Percentiles rank a stretch among this genome's conserved stretches.
These are phyloP conservation scores for Globisporangium alternatum DNA, from an alignment of 352 stramenopile genomes.

Conservation along the genomic window DNA sequence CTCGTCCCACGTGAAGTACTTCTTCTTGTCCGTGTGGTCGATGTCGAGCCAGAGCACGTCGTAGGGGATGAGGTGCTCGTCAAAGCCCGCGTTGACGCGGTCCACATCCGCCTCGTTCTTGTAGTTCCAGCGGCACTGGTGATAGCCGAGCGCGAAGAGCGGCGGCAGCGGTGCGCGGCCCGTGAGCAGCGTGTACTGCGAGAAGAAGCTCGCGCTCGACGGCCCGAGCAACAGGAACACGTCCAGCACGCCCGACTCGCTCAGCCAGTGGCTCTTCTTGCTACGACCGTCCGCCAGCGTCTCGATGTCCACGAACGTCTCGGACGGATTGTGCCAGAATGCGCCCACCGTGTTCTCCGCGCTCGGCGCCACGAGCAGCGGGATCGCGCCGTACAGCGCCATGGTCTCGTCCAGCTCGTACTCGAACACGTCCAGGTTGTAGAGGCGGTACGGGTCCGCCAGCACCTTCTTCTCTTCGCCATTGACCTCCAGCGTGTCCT, in stretches of 20 bases:
- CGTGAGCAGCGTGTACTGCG: conserved; percentile 93
- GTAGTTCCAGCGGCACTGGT: conserved; percentile 99
- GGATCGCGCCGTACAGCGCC: conserved; percentile 95
- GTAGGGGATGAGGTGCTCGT: conserved; percentile 98
- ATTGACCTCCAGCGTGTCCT: conserved; percentile 79
- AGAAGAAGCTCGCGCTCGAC: conserved; percentile 76
- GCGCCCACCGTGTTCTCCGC: conserved; percentile 86
- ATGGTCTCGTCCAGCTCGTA: conserved; percentile 99
- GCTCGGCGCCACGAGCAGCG: conserved; percentile 63
- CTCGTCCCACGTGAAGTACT: conserved; percentile 98
- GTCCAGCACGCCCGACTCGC: conserved; percentile 95
- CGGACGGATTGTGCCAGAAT: conserved; percentile 99
- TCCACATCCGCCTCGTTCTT: conserved; percentile 97
- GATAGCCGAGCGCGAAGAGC: conserved; percentile 97
- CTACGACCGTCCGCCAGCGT: conserved; percentile 34
- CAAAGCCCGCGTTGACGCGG: conserved; percentile 87
- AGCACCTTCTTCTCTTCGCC: conserved; percentile 30
- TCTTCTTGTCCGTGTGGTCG: conserved; percentile 98
- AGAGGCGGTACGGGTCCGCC: conserved; percentile 97
- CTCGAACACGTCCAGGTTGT: conserved; percentile 99
- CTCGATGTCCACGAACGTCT: conserved; percentile 98
- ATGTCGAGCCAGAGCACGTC: conserved; percentile 99
- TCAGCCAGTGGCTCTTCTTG: conserved; percentile 92
- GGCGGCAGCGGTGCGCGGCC: conserved; percentile 92
- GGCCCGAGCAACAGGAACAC: conserved; percentile 95